Conservation (phyloP, 2,329 filamentous ascomycete genomes). For the Trichoderma oligosporum region DNA sequence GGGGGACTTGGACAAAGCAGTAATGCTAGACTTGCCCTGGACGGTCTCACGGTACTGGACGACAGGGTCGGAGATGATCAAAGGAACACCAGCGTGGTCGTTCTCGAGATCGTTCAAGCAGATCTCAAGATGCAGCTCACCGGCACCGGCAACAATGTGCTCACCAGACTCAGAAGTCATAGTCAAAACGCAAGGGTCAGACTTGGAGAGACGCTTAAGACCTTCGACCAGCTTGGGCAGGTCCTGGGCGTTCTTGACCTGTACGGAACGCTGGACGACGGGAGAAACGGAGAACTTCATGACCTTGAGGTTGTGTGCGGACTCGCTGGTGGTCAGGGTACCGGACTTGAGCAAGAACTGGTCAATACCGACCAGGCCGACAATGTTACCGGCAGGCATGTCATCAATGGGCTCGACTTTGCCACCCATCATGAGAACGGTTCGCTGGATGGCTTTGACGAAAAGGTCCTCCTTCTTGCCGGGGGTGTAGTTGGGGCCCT, state of each 20-base stretch:
- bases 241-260: constrained; percentile 99
- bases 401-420: constrained; percentile 98
- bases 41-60: constrained; percentile 99
- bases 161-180: constrained; percentile 88
- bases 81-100: constrained; percentile 97
- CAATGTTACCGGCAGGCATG: constrained; percentile 99
- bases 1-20: constrained; percentile 97
- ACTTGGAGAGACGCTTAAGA: constrained; percentile 99
- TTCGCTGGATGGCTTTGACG: constrained; percentile 99
- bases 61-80: constrained; percentile 96
- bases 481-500: constrained; percentile 97
- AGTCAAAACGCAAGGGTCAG: constrained; percentile 95
- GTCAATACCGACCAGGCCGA: constrained; percentile 98
- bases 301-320: constrained; percentile 99
- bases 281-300: constrained; percentile 99
- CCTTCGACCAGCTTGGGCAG: constrained; percentile 99
- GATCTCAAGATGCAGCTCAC: constrained; percentile 99
- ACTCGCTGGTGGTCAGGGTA: constrained; percentile 95
- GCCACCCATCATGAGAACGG: constrained; percentile 99
- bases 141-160: constrained; percentile 97
- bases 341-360: constrained; percentile 99
- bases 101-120: constrained; percentile 99
- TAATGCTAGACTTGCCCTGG: constrained; percentile 78
- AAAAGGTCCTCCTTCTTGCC: constrained; percentile 99
- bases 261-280: constrained; percentile 96